A percentile compares a stretch with the other conserved stretches of the same genome.
These are phyloP conservation scores for Citrus reticulata DNA, from an alignment of 345 rosid genomes.

Conservation along the genomic window DNA sequence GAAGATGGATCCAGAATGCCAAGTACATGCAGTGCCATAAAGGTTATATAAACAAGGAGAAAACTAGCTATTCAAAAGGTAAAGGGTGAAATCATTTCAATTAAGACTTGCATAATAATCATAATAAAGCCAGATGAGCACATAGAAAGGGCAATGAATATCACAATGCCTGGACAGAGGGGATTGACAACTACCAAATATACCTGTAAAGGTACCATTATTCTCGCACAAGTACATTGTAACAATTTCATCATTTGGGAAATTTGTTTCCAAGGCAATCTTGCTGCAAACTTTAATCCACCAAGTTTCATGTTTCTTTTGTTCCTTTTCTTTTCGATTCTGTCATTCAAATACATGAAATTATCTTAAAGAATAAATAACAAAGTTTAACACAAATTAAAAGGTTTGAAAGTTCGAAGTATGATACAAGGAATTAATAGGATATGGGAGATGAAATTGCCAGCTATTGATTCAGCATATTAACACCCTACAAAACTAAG, in stretches of 20 bases:
- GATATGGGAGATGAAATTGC: neutral
- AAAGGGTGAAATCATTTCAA: neutral
- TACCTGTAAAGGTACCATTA: conserved; percentile 51
- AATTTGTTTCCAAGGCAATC: conserved; percentile 50
- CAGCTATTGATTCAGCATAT: neutral
- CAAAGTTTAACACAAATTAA: neutral
- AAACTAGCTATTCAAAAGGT: neutral
- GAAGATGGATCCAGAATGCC: neutral
- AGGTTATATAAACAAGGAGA: neutral
- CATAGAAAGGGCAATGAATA: neutral
- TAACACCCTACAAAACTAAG: neutral
- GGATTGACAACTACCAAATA: neutral
- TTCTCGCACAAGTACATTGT: conserved; percentile 54
- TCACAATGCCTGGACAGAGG: neutral
- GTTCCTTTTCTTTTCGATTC: conserved; percentile 56
- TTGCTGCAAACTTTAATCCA: conserved; percentile 63
- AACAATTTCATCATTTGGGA: conserved; percentile 69
- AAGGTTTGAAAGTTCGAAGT: neutral
- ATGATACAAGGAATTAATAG: neutral
- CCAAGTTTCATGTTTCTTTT: conserved; percentile 58
- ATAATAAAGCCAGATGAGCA: neutral
- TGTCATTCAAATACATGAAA: conserved; percentile 19
- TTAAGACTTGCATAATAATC: neutral
- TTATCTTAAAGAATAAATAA: neutral
- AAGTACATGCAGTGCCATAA: neutral